Conservation (phyloP, 805 yeast genomes). For the Candida xiaguanensis region DNA sequence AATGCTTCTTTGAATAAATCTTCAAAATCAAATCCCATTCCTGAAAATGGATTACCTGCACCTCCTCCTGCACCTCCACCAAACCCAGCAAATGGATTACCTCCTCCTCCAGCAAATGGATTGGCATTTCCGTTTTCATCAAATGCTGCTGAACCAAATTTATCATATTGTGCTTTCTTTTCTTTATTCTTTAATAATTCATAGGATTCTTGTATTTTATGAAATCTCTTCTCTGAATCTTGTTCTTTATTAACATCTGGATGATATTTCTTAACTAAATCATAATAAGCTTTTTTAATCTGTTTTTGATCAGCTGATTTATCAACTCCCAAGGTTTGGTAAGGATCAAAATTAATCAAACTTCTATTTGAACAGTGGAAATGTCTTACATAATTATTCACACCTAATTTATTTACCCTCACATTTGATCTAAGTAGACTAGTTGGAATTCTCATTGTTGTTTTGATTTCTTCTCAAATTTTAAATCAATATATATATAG, state of each 20-base stretch:
- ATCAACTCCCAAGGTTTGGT: conserved; percentile 74
- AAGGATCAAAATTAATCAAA: conserved; percentile 64
- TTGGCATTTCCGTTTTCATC: conserved; percentile 55
- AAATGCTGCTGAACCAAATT: conserved; percentile 85
- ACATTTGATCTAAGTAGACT: background rate
- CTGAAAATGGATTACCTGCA: conserved; percentile 45
- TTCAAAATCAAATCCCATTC: conserved; percentile 46
- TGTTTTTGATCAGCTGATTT: conserved; percentile 71
- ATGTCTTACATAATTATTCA: conserved; percentile 2
- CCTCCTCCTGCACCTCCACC: conserved; percentile 35
- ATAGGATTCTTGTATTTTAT: conserved; percentile 90
- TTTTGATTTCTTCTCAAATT: background rate
- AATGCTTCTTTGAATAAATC: conserved; percentile 48
- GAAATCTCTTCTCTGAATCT: conserved; percentile 85
- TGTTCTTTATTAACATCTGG: conserved; percentile 95
- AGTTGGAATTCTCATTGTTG: conserved; percentile 5
- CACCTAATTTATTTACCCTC: background rate
- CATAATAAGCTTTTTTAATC: conserved; percentile 91
- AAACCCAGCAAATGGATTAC: conserved; percentile 38
- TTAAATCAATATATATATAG: background rate
- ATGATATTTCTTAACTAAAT: conserved; percentile 88
- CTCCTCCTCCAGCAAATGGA: conserved; percentile 48
- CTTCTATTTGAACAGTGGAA: conserved; percentile 43
- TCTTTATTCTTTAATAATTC: conserved; percentile 83
- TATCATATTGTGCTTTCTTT: conserved; percentile 87